phyloP scores from a whole-genome alignment of 2,329 filamentous ascomycete genomes.

The Arthrobotrys conoides region DNA sequence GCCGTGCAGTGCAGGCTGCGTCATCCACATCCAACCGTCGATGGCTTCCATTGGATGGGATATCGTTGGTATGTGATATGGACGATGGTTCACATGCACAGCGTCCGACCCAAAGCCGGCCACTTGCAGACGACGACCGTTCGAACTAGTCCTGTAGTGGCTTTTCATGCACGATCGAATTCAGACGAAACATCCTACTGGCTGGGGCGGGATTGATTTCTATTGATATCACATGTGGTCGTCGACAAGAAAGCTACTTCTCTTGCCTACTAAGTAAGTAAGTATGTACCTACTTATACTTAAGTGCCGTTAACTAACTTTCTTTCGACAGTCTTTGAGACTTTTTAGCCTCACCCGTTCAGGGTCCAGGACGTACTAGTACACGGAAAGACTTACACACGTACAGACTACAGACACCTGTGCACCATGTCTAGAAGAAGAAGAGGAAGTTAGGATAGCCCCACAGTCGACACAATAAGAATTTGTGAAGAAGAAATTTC shows the following conservation, averaged over 20 bases:
- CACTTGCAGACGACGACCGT: conserved; percentile 31
- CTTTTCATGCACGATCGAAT: conserved; percentile 21
- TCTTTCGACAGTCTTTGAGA: too few relatives aligned
- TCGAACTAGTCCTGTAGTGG: conserved; percentile 1
- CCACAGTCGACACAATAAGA: too few relatives aligned
- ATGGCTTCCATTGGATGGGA: conserved; percentile 26
- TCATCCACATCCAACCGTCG: conserved; percentile 42
- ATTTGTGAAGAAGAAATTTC: conserved; percentile 2
- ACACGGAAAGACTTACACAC: not conserved
- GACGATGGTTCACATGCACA: conserved; percentile 41
- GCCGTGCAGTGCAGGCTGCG: conserved; percentile 32
- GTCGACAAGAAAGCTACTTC: not conserved
- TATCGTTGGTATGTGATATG: not conserved
- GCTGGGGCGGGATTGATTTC: too few relatives aligned
- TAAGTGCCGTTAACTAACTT: too few relatives aligned
- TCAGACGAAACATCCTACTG: conserved; percentile 34
- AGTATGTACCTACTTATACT: too few relatives aligned
- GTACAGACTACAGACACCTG: not conserved
- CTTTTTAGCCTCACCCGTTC: not conserved
- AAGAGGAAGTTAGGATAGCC: not conserved
- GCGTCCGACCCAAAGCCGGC: conserved; percentile 27
- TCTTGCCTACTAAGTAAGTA: too few relatives aligned
- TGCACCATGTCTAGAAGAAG: not conserved
- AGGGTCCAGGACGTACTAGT: conserved; percentile 10
- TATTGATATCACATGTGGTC: conserved; percentile 22